Conservation (phyloP, 2,329 filamentous ascomycete genomes). For the Fusarium miscanthi region DNA sequence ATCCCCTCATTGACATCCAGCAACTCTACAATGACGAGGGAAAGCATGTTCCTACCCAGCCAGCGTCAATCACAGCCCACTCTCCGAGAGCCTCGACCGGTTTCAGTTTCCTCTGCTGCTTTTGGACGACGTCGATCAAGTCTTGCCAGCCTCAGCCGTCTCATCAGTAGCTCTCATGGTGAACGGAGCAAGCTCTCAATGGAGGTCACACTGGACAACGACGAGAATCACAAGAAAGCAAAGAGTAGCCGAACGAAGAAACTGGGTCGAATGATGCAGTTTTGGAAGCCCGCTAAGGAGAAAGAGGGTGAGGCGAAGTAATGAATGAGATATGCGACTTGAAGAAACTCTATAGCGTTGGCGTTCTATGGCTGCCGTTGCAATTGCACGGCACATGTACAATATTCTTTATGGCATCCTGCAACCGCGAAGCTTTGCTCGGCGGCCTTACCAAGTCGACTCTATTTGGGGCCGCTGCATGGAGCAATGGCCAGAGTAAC, state of each 20-base stretch:
- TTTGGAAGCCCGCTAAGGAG: constrained; percentile 75
- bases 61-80: constrained; percentile 61
- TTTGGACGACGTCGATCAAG: constrained; percentile 79
- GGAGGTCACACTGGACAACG: constrained; percentile 68
- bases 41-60: constrained; percentile 65
- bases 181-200: constrained; percentile 80
- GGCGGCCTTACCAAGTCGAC: constrained; percentile 1
- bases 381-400: constrained; percentile 54
- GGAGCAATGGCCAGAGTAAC: constrained; percentile 3
- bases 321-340: constrained; percentile 4
- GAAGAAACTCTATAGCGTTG: constrained; percentile 25
- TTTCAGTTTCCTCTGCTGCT: constrained; percentile 69
- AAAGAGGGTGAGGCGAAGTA: constrained; percentile 52
- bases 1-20: constrained; percentile 80
- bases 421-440: constrained; percentile 18
- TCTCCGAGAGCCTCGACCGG: constrained; percentile 67
- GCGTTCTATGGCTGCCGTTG: constrained; percentile 40
- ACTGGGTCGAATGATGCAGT: constrained; percentile 80
- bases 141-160: constrained; percentile 78
- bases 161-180: constrained; percentile 79
- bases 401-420: constrained; percentile 46
- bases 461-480: background rate
- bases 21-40: constrained; percentile 79
- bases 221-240: constrained; percentile 64
- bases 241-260: constrained; percentile 75